These are phyloP conservation scores for Aspergillus sp. DNA, from an alignment of 2,329 filamentous ascomycete species.

Conservation along the genomic window DNA sequence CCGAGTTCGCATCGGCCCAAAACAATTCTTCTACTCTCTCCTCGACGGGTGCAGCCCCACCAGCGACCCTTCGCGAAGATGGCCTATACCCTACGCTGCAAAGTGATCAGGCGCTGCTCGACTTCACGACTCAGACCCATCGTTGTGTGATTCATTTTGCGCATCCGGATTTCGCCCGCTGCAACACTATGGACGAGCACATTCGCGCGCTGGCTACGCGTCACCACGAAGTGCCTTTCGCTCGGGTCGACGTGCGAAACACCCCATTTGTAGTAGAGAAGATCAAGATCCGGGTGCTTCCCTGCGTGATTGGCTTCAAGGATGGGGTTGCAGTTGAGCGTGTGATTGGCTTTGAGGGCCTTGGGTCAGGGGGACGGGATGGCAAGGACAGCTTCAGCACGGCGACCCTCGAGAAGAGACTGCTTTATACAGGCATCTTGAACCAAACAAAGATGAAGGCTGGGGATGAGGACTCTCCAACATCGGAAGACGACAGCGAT, in stretches of 20 bases:
- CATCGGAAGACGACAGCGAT: conserved; percentile 27
- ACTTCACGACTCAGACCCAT: conserved; percentile 59
- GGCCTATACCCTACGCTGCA: conserved; percentile 38
- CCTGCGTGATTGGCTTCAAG: conserved; percentile 51
- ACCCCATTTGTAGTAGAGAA: conserved; percentile 50
- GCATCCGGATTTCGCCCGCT: conserved; percentile 63
- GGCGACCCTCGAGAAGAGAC: conserved; percentile 41
- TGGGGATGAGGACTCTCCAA: conserved; percentile 25
- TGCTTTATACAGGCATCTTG: conserved; percentile 42
- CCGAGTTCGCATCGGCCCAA: conserved; percentile 53
- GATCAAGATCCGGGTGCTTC: conserved; percentile 45
- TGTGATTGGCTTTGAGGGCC: conserved; percentile 49
- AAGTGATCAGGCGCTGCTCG: conserved; percentile 58
- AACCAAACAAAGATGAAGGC: conserved; percentile 32
- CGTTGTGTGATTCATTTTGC: conserved; percentile 63
- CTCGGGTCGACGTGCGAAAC: conserved; percentile 46
- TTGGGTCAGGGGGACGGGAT: conserved; percentile 39
- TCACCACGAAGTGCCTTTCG: conserved; percentile 46
- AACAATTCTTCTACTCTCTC: conserved; percentile 19
- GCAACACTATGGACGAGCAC: conserved; percentile 61
- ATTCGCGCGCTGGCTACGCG: conserved; percentile 46
- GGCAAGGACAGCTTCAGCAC: conserved; percentile 42
- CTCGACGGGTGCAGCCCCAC: conserved; percentile 4
- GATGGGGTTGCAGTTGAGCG: conserved; percentile 46
- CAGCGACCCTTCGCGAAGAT: conserved; percentile 23